Evolutionary conservation across 1,139 yeast genomes (phyloP).

Genomic region (Candida sanyaensis): DNA sequence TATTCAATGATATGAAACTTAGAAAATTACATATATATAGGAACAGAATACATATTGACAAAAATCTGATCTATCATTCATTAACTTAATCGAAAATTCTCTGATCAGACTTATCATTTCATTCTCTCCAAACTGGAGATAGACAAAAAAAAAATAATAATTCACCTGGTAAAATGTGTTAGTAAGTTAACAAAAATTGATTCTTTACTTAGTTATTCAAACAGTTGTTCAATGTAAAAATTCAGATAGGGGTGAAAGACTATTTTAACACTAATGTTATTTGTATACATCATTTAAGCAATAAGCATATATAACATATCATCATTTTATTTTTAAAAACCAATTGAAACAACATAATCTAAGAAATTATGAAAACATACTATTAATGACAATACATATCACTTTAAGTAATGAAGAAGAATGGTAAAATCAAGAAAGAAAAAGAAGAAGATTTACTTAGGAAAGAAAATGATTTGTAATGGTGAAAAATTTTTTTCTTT

Average conservation of each 20-base stretch:
- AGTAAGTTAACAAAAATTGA: not conserved
- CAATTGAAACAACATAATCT: too few species aligned
- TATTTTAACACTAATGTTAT: slow-evolving; percentile 22
- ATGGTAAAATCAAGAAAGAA: not conserved
- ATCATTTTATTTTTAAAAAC: slow-evolving; percentile 18
- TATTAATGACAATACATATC: too few species aligned
- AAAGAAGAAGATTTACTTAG: not conserved
- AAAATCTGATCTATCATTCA: too few species aligned
- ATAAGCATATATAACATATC: slow-evolving; percentile 19
- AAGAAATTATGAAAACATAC: too few species aligned
- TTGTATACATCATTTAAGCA: slow-evolving; percentile 14
- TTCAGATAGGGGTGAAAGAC: slow-evolving; percentile 90
- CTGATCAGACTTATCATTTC: not conserved
- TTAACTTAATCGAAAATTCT: not conserved
- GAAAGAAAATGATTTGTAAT: not conserved
- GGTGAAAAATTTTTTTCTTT: slow-evolving; percentile 2
- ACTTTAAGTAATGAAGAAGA: slow-evolving; percentile 3
- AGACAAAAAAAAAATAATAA: not conserved
- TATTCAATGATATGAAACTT: not conserved
- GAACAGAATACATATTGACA: not conserved
- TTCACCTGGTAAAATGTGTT: not conserved
- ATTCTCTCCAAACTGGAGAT: not conserved
- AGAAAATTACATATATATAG: not conserved
- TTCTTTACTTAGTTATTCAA: not conserved
- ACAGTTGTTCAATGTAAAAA: not conserved